These are phyloP conservation scores for Penicillium polonicum DNA, from an alignment of 2,329 filamentous ascomycete species.

Conservation along the genomic window DNA sequence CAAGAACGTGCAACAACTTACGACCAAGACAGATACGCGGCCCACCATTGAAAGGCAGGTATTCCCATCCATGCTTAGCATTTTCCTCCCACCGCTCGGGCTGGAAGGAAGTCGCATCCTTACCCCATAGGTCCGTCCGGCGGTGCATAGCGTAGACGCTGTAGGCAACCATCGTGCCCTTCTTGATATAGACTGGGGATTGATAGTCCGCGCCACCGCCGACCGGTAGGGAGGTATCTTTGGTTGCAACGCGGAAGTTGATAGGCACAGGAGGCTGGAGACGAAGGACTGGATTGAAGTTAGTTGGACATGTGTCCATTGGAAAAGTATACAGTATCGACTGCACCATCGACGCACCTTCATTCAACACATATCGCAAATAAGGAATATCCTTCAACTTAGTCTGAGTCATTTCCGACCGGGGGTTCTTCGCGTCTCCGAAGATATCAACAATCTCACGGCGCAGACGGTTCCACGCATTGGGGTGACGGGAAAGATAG, in stretches of 20 bases:
- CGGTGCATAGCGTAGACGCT: constrained; percentile 72
- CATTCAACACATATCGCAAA: constrained; percentile 42
- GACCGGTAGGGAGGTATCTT: constrained; percentile 44
- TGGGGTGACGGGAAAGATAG: constrained; percentile 44
- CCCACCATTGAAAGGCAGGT: constrained; percentile 41
- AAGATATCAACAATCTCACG: constrained; percentile 40
- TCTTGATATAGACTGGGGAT: constrained; percentile 63
- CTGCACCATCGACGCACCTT: constrained; percentile 23
- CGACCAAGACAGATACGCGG: constrained; percentile 44
- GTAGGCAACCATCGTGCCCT: constrained; percentile 66
- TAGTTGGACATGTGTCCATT: neutral
- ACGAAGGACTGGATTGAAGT: constrained; percentile 36
- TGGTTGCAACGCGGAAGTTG: constrained; percentile 44
- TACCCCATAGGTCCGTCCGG: constrained; percentile 50
- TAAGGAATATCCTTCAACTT: constrained; percentile 44
- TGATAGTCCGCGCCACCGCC: constrained; percentile 61
- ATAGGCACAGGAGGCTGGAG: constrained; percentile 48
- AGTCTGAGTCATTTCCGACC: constrained; percentile 44
- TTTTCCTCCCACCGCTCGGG: constrained; percentile 53
- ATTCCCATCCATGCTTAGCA: constrained; percentile 37
- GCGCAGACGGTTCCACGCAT: constrained; percentile 40
- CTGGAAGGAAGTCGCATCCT: constrained; percentile 46
- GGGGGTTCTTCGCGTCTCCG: constrained; percentile 40
- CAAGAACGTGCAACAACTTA: constrained; percentile 21
- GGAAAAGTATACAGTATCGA: neutral